These are phyloP conservation scores for Phytophthora boehmeriae DNA, from an alignment of 352 stramenopile genomes.

Conservation along the genomic window DNA sequence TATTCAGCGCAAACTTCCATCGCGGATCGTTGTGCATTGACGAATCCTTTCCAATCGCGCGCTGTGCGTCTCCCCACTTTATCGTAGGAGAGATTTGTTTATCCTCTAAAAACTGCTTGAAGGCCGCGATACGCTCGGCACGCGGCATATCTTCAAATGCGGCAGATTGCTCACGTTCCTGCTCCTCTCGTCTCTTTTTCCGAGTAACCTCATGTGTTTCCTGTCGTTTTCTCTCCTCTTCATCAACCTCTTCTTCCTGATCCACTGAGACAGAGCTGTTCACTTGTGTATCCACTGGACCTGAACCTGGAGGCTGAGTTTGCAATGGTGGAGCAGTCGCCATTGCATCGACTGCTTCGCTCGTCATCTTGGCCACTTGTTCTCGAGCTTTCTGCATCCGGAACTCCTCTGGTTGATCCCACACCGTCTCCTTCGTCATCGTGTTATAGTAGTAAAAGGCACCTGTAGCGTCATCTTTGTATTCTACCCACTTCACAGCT, in stretches of 20 bases:
- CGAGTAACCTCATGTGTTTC: constrained; percentile 28
- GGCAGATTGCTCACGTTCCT: constrained; percentile 43
- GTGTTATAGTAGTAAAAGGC: constrained; percentile 87
- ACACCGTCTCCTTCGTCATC: constrained; percentile 74
- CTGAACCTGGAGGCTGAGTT: constrained; percentile 6
- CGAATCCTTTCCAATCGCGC: constrained; percentile 59
- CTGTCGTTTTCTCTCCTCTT: constrained; percentile 30
- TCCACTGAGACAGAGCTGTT: constrained; percentile 12
- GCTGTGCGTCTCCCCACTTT: constrained; percentile 79
- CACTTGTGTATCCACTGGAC: constrained; percentile 3
- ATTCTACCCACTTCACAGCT: constrained; percentile 67
- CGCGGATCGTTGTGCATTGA: constrained; percentile 58
- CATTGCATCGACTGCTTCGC: constrained; percentile 20
- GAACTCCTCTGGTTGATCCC: constrained; percentile 81
- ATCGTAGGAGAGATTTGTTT: constrained; percentile 69
- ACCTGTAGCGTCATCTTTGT: constrained; percentile 72
- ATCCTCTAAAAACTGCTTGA: constrained; percentile 78
- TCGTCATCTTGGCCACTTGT: constrained; percentile 74
- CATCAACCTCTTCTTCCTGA: constrained; percentile 40
- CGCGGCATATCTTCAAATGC: constrained; percentile 56
- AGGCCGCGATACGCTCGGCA: constrained; percentile 56
- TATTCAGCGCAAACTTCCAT: constrained; percentile 70
- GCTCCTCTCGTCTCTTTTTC: constrained; percentile 51
- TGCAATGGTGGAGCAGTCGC: constrained; percentile 11
- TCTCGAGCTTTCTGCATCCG: constrained; percentile 74